Percentiles rank a stretch among this genome's conserved stretches.
These are phyloP conservation scores for Isoetes engelmannii DNA, from an alignment of 83 land plant genomes.

Conservation along the genomic window DNA sequence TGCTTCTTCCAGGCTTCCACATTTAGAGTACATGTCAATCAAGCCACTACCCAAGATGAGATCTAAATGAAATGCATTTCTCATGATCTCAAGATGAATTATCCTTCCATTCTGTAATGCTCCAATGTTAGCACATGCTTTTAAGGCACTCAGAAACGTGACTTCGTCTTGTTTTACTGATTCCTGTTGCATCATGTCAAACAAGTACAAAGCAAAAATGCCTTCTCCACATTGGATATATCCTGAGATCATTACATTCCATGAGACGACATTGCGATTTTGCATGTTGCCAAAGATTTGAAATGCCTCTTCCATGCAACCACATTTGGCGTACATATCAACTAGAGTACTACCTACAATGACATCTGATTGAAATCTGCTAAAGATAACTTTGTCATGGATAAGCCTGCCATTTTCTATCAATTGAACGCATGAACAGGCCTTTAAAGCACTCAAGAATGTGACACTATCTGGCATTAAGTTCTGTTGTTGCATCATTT, in stretches of 20 bases:
- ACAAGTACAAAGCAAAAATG: constrained; percentile 1
- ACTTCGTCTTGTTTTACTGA: constrained; percentile 2
- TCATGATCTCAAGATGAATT: neutral
- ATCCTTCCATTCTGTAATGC: constrained; percentile 1
- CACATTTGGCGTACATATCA: constrained; percentile 42
- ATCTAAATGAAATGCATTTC: neutral
- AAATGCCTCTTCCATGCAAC: constrained; percentile 34
- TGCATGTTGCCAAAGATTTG: constrained; percentile 38
- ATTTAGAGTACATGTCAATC: constrained; percentile 8
- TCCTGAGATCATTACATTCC: constrained; percentile 14
- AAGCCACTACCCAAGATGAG: neutral
- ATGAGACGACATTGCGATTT: neutral
- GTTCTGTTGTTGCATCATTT: constrained; percentile 12
- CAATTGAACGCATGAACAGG: neutral
- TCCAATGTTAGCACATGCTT: constrained; percentile 6
- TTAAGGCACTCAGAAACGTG: neutral
- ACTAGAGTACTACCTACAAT: constrained; percentile 43
- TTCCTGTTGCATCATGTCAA: neutral
- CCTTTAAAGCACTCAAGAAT: constrained; percentile 3
- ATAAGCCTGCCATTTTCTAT: constrained; percentile 20
- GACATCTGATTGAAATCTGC: constrained; percentile 24
- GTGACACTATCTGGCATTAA: constrained; percentile 10
- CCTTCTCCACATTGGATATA: constrained; percentile 1
- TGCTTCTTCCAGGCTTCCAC: constrained; percentile 7
- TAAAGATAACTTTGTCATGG: constrained; percentile 27